These are phyloP conservation scores for Rhododendron ovatum DNA, from an alignment of 148 eudicot genomes.

Conservation along the genomic window DNA sequence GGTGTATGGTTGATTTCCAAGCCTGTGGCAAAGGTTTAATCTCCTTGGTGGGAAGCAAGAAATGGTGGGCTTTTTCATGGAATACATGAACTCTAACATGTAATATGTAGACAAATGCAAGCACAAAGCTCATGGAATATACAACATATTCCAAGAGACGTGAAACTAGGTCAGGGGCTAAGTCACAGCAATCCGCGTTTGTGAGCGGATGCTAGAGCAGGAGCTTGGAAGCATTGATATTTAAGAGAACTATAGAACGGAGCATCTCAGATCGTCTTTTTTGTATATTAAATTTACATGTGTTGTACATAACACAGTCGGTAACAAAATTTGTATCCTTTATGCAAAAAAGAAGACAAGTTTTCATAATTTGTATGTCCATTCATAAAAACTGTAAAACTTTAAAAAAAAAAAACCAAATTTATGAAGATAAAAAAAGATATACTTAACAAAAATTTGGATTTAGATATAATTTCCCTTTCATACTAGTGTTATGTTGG, in stretches of 20 bases:
- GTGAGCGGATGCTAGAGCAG: too few species aligned
- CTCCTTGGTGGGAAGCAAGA: background rate
- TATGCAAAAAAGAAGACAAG: background rate
- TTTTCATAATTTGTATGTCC: too few species aligned
- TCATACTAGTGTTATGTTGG: background rate
- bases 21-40: background rate
- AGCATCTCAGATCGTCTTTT: background rate
- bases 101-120: background rate
- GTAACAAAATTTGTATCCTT: background rate
- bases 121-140: background rate
- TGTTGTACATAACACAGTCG: background rate
- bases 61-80: background rate
- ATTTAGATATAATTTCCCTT: background rate
- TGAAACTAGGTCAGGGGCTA: background rate
- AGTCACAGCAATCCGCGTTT: too few species aligned
- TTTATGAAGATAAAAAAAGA: background rate
- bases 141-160: background rate
- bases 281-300: background rate
- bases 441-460: too few species aligned
- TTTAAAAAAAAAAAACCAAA: background rate
- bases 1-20: background rate
- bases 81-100: background rate
- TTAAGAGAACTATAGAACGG: background rate
- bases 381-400: background rate
- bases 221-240: too few species aligned